Evolutionary conservation across 2,329 filamentous ascomycete species (phyloP), one percentile per base, ranked within the genome.

Genomic region (Colletotrichum limetticola): DNA sequence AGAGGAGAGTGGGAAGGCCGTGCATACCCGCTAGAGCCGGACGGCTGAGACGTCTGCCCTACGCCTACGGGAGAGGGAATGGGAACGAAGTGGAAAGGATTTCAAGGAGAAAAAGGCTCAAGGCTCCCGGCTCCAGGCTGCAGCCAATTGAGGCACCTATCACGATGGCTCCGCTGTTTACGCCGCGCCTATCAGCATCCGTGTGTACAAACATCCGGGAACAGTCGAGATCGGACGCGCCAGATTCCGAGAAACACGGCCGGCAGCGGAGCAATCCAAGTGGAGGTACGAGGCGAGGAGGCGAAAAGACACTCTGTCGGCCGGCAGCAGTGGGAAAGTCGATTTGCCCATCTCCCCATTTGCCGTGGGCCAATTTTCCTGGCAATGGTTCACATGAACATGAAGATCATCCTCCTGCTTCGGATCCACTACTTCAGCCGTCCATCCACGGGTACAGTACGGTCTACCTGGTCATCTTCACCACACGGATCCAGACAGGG

Each of bases 261-360:
- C 59, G 37, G 59, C 59, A 59, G 66, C 70, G 66, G 70, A 72
- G 70, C 30, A 59, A 59, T 59, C 26, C 59, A 64, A 60, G 70
- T 69, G 60, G 65, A 70, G 59, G 70, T 52, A 52, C 46, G 28
- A 71, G 35, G 57, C 49, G 28, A 68, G 26, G 49, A 57, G 63
- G 42, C 68, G 11, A 57, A 42, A 28, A 62, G 61, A 35, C n/a
- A 59, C 28, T 56, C 60, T 35, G 28, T 63, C 59, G 16, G 42
- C 58, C 52, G 52, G 52, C 19, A 14, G n/a, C 52, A 59, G 65
- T 69, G 65, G 69, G 66, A 64, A 72, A 72, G 66, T 56, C 53
- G 66, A 49, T 53, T 42, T 66, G 62, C 56, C 63, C 69, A 64
- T 69, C 58, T 64, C 42, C 32, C 42, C 55, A 46, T 53, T 59